Evolutionary conservation across 306 rosid species (phyloP).

Genomic region (Cucumis melo): DNA sequence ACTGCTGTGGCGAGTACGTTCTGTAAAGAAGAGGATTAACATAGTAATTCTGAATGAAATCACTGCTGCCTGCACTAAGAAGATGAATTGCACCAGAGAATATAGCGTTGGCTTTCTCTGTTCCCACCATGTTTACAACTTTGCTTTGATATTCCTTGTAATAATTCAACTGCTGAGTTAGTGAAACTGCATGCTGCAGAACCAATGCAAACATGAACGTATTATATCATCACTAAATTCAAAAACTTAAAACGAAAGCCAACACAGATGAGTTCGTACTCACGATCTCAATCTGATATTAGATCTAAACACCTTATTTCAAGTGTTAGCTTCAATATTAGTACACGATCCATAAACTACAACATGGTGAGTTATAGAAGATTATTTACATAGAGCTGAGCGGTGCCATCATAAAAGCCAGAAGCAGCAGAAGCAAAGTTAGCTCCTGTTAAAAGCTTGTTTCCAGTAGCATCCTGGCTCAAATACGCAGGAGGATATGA

Average conservation of each 20-base stretch:
- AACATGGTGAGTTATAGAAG: background rate
- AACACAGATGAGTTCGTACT: background rate
- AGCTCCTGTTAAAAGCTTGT: slow-evolving; percentile 37
- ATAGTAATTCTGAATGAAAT: slow-evolving; percentile 48
- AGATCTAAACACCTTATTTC: background rate
- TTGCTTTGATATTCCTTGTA: slow-evolving; percentile 34
- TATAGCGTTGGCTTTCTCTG: slow-evolving; percentile 24
- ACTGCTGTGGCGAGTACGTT: slow-evolving; percentile 27
- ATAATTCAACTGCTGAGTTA: slow-evolving; percentile 39
- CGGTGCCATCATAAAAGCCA: slow-evolving; percentile 35
- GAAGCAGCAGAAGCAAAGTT: slow-evolving; percentile 60
- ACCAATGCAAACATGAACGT: background rate
- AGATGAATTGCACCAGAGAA: slow-evolving; percentile 39
- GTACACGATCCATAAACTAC: background rate
- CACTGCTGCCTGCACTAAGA: slow-evolving; percentile 49
- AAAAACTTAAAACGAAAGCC: background rate
- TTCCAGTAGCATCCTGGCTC: slow-evolving; percentile 40
- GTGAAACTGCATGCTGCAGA: slow-evolving; percentile 27
- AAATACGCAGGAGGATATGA: slow-evolving; percentile 48
- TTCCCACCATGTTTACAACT: slow-evolving; percentile 37
- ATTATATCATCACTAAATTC: background rate
- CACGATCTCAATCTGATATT: background rate
- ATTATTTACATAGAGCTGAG: slow-evolving; percentile 29
- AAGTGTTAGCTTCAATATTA: background rate
- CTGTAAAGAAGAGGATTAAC: slow-evolving; percentile 21